A percentile compares a stretch with the other conserved stretches of the same genome.
Conservation (phyloP, 2,329 filamentous ascomycete species). For the Fusarium compactum region DNA sequence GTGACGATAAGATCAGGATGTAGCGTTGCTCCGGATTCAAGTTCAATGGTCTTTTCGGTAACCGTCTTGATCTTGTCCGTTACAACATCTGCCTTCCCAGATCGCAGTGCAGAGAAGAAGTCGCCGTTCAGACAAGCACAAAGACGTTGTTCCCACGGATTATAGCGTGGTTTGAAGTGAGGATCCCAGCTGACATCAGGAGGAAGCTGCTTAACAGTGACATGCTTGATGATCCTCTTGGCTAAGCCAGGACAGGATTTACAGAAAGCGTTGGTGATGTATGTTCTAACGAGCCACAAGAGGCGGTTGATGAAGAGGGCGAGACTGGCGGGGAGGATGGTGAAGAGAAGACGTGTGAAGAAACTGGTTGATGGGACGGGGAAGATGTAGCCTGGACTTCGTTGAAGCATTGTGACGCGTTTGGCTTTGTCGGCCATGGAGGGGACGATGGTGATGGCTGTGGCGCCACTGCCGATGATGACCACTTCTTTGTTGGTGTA, state of each 20-base stretch:
- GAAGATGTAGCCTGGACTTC: conserved; percentile 73
- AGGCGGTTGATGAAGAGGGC: conserved; percentile 60
- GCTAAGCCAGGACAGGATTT: conserved; percentile 60
- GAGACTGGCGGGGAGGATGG: conserved; percentile 57
- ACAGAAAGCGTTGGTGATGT: conserved; percentile 61
- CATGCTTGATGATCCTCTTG: conserved; percentile 56
- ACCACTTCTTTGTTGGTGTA: conserved; percentile 73
- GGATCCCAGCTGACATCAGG: conserved; percentile 60
- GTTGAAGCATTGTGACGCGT: conserved; percentile 76
- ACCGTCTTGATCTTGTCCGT: conserved; percentile 62
- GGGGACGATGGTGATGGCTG: conserved; percentile 74
- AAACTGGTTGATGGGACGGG: conserved; percentile 60
- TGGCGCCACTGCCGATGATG: conserved; percentile 76
- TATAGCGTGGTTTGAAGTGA: conserved; percentile 67
- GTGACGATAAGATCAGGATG: conserved; percentile 73
- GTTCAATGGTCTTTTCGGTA: conserved; percentile 57
- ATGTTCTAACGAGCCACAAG: conserved; percentile 60
- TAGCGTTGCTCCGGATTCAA: conserved; percentile 59
- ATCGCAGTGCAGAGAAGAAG: conserved; percentile 58
- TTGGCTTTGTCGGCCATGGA: conserved; percentile 67
- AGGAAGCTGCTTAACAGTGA: conserved; percentile 62
- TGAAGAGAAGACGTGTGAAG: conserved; percentile 53
- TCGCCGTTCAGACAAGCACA: conserved; percentile 66
- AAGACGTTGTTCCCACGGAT: conserved; percentile 76
- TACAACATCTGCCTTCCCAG: conserved; percentile 55